Percentiles rank a stretch among this genome's conserved stretches.
Conservation (phyloP, 768 basidiomycete species). For the Dioszegia crocea region DNA sequence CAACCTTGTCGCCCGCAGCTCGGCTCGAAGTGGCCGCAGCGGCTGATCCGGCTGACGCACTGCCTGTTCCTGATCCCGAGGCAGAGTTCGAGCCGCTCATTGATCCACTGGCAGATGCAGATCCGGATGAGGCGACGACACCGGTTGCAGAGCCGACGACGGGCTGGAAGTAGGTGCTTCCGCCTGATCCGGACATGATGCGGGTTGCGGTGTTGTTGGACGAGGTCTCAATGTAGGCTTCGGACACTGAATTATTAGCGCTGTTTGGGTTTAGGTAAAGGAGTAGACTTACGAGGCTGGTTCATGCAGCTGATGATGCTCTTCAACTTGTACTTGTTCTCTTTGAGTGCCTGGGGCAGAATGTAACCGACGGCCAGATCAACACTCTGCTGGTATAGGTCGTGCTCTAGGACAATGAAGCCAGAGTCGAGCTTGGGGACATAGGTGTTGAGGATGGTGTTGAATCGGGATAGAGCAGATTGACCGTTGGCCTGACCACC, state of each 20-base stretch:
- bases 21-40: not conserved
- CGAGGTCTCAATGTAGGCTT: slow-evolving; percentile 80
- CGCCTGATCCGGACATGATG: slow-evolving; percentile 27
- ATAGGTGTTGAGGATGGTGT: slow-evolving; percentile 63
- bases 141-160: slow-evolving; percentile 26
- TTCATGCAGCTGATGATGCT: slow-evolving; percentile 69
- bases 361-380: slow-evolving; percentile 83
- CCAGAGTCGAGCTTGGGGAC: slow-evolving; percentile 62
- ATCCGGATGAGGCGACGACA: slow-evolving; percentile 17
- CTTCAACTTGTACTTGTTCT: slow-evolving; percentile 66
- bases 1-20: not conserved
- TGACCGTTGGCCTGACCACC: slow-evolving; percentile 62
- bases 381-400: slow-evolving; percentile 77
- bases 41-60: not conserved
- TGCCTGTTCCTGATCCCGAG: not conserved
- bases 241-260: slow-evolving; percentile 46
- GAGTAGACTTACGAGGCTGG: slow-evolving; percentile 27
- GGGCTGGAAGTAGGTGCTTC: slow-evolving; percentile 39
- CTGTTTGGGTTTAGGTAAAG: not conserved
- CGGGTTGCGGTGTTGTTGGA: slow-evolving; percentile 55
- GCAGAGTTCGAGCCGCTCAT: not conserved
- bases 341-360: slow-evolving; percentile 69
- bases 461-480: slow-evolving; percentile 62
- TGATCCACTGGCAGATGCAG: slow-evolving; percentile 7
- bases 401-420: slow-evolving; percentile 79